Conservation (phyloP, 176 grass and related monocot species). For the Stipa capillata region DNA sequence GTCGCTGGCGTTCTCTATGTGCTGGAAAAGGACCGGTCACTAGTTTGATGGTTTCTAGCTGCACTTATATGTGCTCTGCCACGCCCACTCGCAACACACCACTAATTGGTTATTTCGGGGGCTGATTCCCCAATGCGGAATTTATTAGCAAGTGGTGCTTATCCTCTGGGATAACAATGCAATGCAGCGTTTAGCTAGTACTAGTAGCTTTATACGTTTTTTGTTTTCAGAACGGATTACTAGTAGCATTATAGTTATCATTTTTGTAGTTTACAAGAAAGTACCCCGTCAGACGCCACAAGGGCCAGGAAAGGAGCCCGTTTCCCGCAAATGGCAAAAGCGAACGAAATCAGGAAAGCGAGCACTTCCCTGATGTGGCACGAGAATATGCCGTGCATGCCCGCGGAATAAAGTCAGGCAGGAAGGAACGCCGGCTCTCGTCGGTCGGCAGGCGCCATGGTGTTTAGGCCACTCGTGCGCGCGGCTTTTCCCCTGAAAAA, state of each 20-base stretch:
- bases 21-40: neutral
- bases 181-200: no score
- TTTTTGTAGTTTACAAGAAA: neutral
- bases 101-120: neutral
- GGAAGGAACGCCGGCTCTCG: neutral
- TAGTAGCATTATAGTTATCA: neutral
- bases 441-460: neutral
- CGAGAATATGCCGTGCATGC: neutral
- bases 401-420: neutral
- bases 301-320: neutral
- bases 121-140: neutral
- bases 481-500: neutral
- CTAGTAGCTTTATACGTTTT: no score
- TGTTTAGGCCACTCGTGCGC: neutral
- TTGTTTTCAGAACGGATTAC: no score
- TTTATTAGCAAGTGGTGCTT: neutral
- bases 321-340: neutral
- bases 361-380: neutral
- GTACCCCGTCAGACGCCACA: neutral
- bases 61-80: neutral
- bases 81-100: neutral
- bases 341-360: neutral
- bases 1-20: neutral
- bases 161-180: slow-evolving; percentile 6
- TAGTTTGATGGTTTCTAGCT: neutral